Base-by-base conservation (phyloP, 352 stramenopile species). In the Pythium brachiatum region DNA sequence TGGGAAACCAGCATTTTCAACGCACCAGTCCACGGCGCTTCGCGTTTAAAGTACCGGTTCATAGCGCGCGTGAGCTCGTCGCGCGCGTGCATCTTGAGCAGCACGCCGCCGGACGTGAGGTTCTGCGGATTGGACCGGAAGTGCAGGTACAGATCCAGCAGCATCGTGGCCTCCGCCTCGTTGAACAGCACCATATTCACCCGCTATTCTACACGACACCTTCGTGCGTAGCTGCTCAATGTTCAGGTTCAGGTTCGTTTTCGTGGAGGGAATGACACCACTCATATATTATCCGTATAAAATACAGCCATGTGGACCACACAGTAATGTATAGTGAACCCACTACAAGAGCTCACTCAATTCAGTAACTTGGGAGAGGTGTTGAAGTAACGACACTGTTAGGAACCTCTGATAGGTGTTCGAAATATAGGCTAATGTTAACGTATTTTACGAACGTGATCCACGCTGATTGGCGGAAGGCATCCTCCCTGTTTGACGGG, bases 171-270 rank as follows among this genome's bases (percentile, higher is more conserved):
- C 73, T 88, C 76, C 2, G 47, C 11, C 76, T 83, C 78, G 11
- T 72, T 69, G 70, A 88, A 88, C 26, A 88, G 59, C 70, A 88
- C 78, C 76, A 88, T 87, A 2, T 20, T 60, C 31, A 20, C 20
- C 18, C 16, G 36, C 27, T 21, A 39, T n/a, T n/a, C n/a, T n/a
- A n/a, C n/a, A n/a, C n/a, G n/a, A n/a, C n/a, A n/a, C n/a, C n/a
- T n/a, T n/a, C n/a, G n/a, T n/a, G n/a, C n/a, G n/a, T n/a, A 27
- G 36, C 34, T 20, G 53, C 7, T 41, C 23, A 31, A n/a, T 18
- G 7, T 9, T 7, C 26, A 31, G n/a, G n/a, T n/a, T n/a, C n/a
- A n/a, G n/a, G n/a, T n/a, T n/a, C n/a, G n/a, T n/a, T n/a, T n/a
- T n/a, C n/a, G n/a, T n/a, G n/a, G 36, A 21, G 36, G 36, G 36